Conservation (phyloP, 768 basidiomycete genomes). For the Leccinum uliginosum region DNA sequence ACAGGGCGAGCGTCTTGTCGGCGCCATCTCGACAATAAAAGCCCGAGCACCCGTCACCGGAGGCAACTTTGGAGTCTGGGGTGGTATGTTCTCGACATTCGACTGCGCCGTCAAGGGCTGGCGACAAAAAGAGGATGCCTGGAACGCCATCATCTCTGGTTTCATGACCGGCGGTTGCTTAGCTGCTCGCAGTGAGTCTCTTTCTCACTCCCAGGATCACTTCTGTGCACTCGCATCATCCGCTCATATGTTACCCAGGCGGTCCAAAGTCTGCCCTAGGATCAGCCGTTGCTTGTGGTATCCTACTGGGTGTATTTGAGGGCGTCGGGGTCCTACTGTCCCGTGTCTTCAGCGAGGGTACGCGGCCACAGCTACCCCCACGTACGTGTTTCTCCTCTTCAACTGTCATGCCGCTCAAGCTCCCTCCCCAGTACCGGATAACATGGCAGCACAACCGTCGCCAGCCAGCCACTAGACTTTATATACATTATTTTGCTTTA, state of each 20-base stretch:
- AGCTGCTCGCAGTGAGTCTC: slow-evolving; percentile 81
- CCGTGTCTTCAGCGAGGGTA: slow-evolving; percentile 81
- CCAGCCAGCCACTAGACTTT: slow-evolving; percentile 49
- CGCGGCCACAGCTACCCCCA: slow-evolving; percentile 75
- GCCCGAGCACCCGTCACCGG: slow-evolving; percentile 97
- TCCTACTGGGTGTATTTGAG: slow-evolving; percentile 90
- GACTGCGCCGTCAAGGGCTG: slow-evolving; percentile 98
- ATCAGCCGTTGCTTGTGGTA: slow-evolving; percentile 94
- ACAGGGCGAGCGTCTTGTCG: slow-evolving; percentile 90
- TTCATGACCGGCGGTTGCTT: slow-evolving; percentile 98
- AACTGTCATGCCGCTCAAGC: slow-evolving; percentile 5
- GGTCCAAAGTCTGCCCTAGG: slow-evolving; percentile 88
- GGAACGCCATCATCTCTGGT: slow-evolving; percentile 98
- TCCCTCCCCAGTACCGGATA: slow-evolving; percentile 44
- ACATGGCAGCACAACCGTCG: slow-evolving; percentile 48
- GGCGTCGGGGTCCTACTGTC: slow-evolving; percentile 92
- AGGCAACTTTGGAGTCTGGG: slow-evolving; percentile 94
- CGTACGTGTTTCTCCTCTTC: slow-evolving; percentile 42
- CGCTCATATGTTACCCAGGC: slow-evolving; percentile 44
- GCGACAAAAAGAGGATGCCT: slow-evolving; percentile 96
- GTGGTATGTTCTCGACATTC: slow-evolving; percentile 98
- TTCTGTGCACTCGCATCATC: background rate
- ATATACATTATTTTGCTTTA: slow-evolving; percentile 26
- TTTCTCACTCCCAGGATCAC: background rate
- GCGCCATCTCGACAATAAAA: slow-evolving; percentile 94